phyloP scores from a whole-genome alignment of 208 protist genomes.

The Trypanosoma lewisi region DNA sequence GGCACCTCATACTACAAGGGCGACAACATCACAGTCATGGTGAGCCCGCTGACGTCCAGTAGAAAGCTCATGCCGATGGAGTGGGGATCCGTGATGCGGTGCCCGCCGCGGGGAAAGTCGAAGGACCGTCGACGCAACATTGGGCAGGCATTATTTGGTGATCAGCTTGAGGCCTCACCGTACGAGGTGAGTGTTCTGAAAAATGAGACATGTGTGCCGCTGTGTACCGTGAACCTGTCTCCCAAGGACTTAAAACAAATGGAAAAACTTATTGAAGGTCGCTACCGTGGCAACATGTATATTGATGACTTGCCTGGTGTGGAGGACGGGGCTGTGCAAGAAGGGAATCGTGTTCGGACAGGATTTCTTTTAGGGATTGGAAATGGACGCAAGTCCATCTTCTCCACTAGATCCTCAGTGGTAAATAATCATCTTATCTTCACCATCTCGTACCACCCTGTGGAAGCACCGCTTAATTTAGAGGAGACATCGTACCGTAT shows the following conservation, averaged over 20 bases:
- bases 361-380: slow-evolving; percentile 27
- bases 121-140: slow-evolving; percentile 36
- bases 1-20: slow-evolving; percentile 23
- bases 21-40: slow-evolving; percentile 37
- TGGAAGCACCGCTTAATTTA: not conserved
- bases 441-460: slow-evolving; percentile 31
- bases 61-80: slow-evolving; percentile 86
- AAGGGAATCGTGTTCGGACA: not conserved
- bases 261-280: slow-evolving; percentile 33
- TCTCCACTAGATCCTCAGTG: not conserved
- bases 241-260: slow-evolving; percentile 13
- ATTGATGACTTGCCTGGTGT: slow-evolving; percentile 53
- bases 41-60: slow-evolving; percentile 80
- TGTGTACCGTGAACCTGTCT: slow-evolving; percentile 22
- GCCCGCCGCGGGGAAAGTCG: slow-evolving; percentile 27
- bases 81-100: slow-evolving; percentile 87
- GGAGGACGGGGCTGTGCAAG: slow-evolving; percentile 16
- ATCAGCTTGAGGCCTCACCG: slow-evolving; percentile 82
- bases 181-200: slow-evolving; percentile 39
- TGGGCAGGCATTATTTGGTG: slow-evolving; percentile 88
- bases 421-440: slow-evolving; percentile 46
- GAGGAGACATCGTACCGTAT: slow-evolving; percentile 31
- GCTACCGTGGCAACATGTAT: slow-evolving; percentile 55
- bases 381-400: not conserved
- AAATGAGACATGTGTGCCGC: slow-evolving; percentile 16